A percentile compares a stretch with the other conserved stretches of the same genome.
Evolutionary conservation across 2,329 filamentous ascomycete genomes (phyloP).

Genomic region (Ilyonectria robusta): DNA sequence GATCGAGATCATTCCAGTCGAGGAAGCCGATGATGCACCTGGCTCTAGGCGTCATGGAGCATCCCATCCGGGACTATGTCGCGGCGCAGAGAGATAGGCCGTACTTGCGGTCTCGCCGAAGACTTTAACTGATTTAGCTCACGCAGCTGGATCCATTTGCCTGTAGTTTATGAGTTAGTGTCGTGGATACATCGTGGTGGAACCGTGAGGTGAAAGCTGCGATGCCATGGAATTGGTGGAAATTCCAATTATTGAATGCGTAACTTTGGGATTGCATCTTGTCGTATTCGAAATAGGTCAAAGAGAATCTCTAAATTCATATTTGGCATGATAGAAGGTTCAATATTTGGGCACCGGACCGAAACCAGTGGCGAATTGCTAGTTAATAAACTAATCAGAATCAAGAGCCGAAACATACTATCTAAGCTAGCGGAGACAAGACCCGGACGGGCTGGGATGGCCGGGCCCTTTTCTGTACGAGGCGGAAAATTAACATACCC

Average conservation of each 20-base stretch:
- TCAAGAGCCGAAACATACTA: not conserved
- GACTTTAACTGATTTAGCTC: not conserved
- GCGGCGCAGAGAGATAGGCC: not conserved
- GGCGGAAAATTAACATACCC: not conserved
- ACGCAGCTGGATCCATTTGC: not conserved
- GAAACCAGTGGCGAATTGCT: too few species aligned
- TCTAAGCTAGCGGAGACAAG: not conserved
- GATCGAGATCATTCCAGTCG: not conserved
- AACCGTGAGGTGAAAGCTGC: too few species aligned
- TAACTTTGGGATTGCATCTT: too few species aligned
- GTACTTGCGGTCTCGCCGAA: not conserved
- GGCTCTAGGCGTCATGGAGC: not conserved
- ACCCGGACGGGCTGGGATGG: not conserved
- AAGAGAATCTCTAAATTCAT: too few species aligned
- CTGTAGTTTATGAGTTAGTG: too few species aligned
- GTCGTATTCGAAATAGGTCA: too few species aligned
- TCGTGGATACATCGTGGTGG: too few species aligned
- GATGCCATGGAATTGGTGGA: too few species aligned
- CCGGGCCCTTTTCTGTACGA: slow-evolving; percentile 1
- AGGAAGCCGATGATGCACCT: not conserved
- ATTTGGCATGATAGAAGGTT: too few species aligned
- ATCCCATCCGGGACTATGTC: not conserved
- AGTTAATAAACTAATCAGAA: not conserved
- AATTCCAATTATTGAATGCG: too few species aligned
- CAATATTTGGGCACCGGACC: too few species aligned